Evolutionary conservation across 2,329 filamentous ascomycete genomes (phyloP), one percentile per base, ranked within the genome.

Genomic region (Stagonosporopsis vannaccii): DNA sequence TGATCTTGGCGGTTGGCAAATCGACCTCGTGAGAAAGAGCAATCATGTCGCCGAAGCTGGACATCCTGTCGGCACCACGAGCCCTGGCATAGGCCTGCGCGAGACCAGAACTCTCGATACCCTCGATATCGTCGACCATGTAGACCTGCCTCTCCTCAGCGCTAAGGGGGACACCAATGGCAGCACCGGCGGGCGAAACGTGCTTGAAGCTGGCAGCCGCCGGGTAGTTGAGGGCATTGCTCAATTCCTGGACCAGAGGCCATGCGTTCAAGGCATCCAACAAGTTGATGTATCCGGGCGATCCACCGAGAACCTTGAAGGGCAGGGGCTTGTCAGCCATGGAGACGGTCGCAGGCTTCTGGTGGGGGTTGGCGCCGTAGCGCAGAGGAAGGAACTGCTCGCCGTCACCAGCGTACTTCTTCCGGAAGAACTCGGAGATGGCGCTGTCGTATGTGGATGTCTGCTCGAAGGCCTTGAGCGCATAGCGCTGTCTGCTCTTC

Each of bases 151-250:
- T 89, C 85, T 99, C 95, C 48, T 91, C 90, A 36, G 90, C 87
- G 62, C 82, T 91, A 62, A 99, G 85, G 20, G 92, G 91, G 6
- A 95, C 87, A 65, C 93, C 95, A 71, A 99, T 95, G 65, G 95
- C 94, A 56, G 94, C 95, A 72, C 95, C 95, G 39, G 95, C 95
- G 19, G 95, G 95, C 9, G 95, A 99, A 61, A 98, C 95, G 77
- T 99, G 95, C 87, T 77, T 99, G 88, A 99, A 99, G 76, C 92
- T 97, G 61, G 95, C 94, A 26, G 95, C 95, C 50, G 95, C 95
- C 30, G 95, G 91, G 77, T 90, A 88, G 67, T 90, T 89, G 20
- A 98, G 87, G 20, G 94, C 92, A 67, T 90, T 82, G 83, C 92
- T 96, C 70, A 99, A 86, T 81, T 99, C 95, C 84, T 96, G 96